Conservation (phyloP, 805 yeast species). For the Saccharomycopsis sp. region DNA sequence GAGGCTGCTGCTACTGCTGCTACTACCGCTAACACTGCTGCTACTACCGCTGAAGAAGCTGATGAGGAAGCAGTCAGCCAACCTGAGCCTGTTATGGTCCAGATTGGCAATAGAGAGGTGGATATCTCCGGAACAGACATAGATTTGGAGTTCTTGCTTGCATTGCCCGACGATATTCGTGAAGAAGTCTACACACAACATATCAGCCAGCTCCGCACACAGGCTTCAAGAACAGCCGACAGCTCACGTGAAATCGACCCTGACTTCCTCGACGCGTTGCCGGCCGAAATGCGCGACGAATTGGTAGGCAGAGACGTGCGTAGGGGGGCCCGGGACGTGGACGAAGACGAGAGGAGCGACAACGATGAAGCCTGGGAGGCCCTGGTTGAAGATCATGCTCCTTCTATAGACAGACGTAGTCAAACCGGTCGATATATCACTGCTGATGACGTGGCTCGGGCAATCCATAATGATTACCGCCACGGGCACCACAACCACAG, state of each 20-base stretch:
- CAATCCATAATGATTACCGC: too few relatives aligned
- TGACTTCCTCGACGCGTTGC: constrained; percentile 74
- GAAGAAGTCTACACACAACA: constrained; percentile 89
- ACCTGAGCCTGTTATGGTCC: constrained; percentile 55
- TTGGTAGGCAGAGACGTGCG: constrained; percentile 34
- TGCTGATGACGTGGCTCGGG: too few relatives aligned
- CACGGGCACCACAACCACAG: too few relatives aligned
- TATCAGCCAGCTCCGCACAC: constrained; percentile 64
- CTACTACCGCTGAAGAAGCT: constrained; percentile 3
- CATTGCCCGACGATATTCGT: constrained; percentile 87
- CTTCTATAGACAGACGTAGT: too few relatives aligned
- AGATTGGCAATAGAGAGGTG: constrained; percentile 69
- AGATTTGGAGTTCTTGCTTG: constrained; percentile 85
- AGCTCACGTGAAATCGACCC: constrained; percentile 66
- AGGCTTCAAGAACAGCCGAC: constrained; percentile 35
- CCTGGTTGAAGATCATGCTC: too few relatives aligned
- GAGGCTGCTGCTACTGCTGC: constrained; percentile 20
- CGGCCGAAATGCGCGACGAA: constrained; percentile 57
- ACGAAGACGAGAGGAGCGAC: constrained; percentile 23
- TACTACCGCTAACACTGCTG: constrained; percentile 5
- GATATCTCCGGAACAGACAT: constrained; percentile 87
- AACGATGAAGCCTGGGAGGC: constrained; percentile 22
- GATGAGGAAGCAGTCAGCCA: neutral
- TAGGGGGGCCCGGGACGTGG: constrained; percentile 6
- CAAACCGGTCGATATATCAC: too few relatives aligned